Conservation (phyloP, 306 rosid genomes). For the Cucurbita argyrosperma region DNA sequence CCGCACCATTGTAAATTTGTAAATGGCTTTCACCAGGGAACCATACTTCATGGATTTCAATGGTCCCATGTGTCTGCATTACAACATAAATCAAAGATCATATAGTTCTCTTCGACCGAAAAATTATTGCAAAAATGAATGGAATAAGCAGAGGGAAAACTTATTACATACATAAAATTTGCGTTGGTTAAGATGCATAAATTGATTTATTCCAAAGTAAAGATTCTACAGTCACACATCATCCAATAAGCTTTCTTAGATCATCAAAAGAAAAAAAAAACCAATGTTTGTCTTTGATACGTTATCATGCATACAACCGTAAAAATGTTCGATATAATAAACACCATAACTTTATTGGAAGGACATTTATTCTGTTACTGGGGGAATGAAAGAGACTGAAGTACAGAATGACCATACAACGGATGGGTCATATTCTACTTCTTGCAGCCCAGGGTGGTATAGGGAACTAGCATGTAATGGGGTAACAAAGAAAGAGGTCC, state of each 20-base stretch:
- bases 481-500: neutral
- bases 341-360: neutral
- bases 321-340: neutral
- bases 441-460: neutral
- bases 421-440: neutral
- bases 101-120: neutral
- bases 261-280: neutral
- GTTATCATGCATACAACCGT: neutral
- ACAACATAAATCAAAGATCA: neutral
- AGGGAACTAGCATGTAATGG: neutral
- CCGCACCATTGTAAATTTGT: constrained; percentile 43
- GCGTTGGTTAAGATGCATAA: neutral
- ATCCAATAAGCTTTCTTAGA: neutral
- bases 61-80: constrained; percentile 70
- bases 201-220: neutral
- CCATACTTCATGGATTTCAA: constrained; percentile 54
- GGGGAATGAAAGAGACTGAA: neutral
- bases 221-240: neutral
- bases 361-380: neutral
- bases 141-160: neutral
- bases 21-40: constrained; percentile 57
- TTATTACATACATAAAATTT: neutral
- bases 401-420: neutral
- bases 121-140: neutral
- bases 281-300: neutral